Evolutionary conservation across 2,329 filamentous ascomycete genomes (phyloP).

Genomic region (Colletotrichum chrysophilum): DNA sequence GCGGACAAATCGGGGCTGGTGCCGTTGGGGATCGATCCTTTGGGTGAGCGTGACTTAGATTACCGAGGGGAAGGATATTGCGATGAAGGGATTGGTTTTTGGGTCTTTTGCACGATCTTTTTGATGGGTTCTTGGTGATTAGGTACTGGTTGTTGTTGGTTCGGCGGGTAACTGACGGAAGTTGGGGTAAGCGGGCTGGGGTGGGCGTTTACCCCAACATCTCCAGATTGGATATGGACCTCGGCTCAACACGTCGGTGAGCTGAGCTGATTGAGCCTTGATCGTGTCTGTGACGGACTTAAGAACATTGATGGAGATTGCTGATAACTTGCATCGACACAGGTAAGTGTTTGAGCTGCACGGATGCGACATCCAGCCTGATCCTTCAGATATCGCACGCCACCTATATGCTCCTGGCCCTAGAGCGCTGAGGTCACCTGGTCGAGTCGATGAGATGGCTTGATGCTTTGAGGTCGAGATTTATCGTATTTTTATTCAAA

Average conservation of each 20-base stretch:
- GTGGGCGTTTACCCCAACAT: background rate
- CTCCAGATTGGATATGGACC: background rate
- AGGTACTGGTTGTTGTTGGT: background rate
- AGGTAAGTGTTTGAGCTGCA: background rate
- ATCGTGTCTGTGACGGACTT: background rate
- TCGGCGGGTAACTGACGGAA: background rate
- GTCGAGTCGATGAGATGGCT: background rate
- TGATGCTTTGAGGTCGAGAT: rapidly evolving
- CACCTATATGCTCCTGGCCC: background rate
- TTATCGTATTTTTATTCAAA: rapidly evolving
- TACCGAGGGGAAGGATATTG: background rate
- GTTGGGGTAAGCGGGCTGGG: background rate
- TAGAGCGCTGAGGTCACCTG: background rate
- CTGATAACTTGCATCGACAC: background rate
- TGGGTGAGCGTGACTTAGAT: background rate
- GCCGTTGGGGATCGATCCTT: background rate
- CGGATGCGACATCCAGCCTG: background rate
- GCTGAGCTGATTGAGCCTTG: background rate
- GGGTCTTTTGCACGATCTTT: background rate
- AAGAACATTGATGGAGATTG: background rate
- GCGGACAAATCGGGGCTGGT: background rate
- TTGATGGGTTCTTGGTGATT: background rate
- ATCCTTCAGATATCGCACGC: background rate
- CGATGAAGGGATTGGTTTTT: background rate
- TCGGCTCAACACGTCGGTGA: background rate